Conservation (phyloP, 345 rosid species). For the Gossypium rotundifolium region DNA sequence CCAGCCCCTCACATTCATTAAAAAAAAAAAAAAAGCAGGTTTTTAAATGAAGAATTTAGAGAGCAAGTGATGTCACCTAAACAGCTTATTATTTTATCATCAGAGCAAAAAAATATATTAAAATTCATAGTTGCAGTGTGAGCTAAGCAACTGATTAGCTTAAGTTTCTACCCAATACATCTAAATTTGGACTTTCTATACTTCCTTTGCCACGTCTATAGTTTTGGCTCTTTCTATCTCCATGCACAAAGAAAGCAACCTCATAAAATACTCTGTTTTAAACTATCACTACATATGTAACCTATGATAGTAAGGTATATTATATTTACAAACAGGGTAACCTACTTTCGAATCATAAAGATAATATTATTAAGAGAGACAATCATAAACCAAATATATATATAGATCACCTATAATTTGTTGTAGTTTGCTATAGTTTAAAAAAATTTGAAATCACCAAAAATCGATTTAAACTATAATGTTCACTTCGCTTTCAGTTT, state of each 20-base stretch:
- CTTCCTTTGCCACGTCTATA: conserved; percentile 39
- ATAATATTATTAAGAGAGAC: too few relatives aligned
- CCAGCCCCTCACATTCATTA: conserved; percentile 16
- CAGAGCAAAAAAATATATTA: neutral
- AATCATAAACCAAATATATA: too few relatives aligned
- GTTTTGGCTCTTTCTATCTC: conserved; percentile 17
- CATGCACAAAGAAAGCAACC: conserved; percentile 21
- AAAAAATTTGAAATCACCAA: too few relatives aligned
- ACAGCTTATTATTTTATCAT: conserved; percentile 8
- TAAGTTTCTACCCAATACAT: conserved; percentile 79
- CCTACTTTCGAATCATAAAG: too few relatives aligned
- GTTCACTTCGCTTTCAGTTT: too few relatives aligned
- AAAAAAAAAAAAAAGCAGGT: conserved; percentile 17
- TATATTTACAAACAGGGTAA: neutral
- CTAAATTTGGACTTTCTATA: conserved; percentile 56
- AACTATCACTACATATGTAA: neutral
- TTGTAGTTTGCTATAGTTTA: too few relatives aligned
- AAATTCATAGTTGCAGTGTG: conserved; percentile 26
- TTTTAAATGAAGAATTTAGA: conserved; percentile 19
- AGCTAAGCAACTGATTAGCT: conserved; percentile 69
- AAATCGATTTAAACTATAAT: too few relatives aligned
- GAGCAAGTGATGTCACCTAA: conserved; percentile 35
- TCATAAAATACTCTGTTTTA: neutral
- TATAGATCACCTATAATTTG: too few relatives aligned
- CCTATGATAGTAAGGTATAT: neutral